phyloP scores from a whole-genome alignment of 129 eudicot species.

The Heracleum sosnowskyi region DNA sequence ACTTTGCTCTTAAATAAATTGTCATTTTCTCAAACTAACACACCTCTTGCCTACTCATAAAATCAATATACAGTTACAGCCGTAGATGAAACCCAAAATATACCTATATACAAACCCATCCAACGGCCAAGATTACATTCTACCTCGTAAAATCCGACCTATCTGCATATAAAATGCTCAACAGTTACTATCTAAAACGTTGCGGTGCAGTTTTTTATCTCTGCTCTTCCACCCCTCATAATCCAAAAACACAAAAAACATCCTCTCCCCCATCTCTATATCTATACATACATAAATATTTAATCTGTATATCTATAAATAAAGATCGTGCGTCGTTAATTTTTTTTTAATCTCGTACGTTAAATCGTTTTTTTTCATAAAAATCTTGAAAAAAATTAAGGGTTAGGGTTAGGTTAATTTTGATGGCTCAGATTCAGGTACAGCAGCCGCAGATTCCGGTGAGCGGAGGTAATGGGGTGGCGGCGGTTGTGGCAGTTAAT shows the following conservation, averaged over 20 bases:
- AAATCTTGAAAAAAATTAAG: neutral
- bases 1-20: no score
- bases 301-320: neutral
- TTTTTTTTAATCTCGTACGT: neutral
- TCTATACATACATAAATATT: neutral
- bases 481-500: neutral
- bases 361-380: neutral
- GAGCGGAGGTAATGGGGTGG: constrained; percentile 30
- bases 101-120: neutral
- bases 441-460: constrained; percentile 21
- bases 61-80: neutral
- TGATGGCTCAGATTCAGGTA: neutral
- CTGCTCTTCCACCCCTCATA: constrained; percentile 1
- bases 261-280: neutral
- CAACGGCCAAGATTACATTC: neutral
- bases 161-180: neutral
- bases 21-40: neutral
- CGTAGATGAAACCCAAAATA: neutral
- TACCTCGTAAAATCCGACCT: neutral
- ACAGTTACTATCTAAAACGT: constrained; percentile 3
- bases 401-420: neutral
- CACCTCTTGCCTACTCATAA: neutral
- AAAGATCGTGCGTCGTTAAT: neutral
- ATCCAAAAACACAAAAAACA: neutral
- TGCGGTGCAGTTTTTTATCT: constrained; percentile 4